Evolutionary conservation across 2,329 filamentous ascomycete genomes (phyloP), one percentile per base, ranked within the genome.

Genomic region (Trichoderma cornu-damae): DNA sequence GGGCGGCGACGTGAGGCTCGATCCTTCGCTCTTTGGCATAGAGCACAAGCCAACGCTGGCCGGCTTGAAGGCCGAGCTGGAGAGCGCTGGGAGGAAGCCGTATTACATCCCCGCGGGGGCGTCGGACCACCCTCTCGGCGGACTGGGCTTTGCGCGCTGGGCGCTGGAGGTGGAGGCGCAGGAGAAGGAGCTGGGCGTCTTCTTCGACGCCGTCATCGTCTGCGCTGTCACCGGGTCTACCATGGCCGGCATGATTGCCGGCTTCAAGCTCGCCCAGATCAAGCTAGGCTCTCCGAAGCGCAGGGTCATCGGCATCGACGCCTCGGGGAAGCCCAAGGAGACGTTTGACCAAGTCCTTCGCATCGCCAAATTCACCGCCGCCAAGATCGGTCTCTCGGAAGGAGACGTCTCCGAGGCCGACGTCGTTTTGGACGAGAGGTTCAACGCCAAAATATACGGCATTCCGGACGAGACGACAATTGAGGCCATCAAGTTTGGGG

Each of bases 21-120:
- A 86, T 64, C 74, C 78, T 0, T 80, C 80, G 0, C 71, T 70
- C 0, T 89, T 89, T 64, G 84, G 85, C 24, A 89, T 89, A 62
- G 83, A 83, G 69, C 85, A 89, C 72, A 88, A 87, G 71, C 69
- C 72, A 0, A 85, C 83, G 0, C 76, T 86, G 3, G 75, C 77
- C 49, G 69, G 75, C 1, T 73, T 87, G 3, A 75, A 78, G 40
- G 71, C 78, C 12, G 80, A 85, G 65, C 77, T 85, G 14, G 70
- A 74, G 58, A 68, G 64, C 0, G 67, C 67, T 1, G 86, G 84
- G 0, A 77, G 79, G 35, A 84, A 81, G 67, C 84, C 86, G 0
- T 90, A 89, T 66, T 87, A 86, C 66, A 88, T 89, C 61, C 87
- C 87, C 3, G 85, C 86, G 0, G 86, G 86, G 0, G 86, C 86